Evolutionary conservation across 768 basidiomycete species (phyloP).

Genomic region (Phaeolepiota aurea): DNA sequence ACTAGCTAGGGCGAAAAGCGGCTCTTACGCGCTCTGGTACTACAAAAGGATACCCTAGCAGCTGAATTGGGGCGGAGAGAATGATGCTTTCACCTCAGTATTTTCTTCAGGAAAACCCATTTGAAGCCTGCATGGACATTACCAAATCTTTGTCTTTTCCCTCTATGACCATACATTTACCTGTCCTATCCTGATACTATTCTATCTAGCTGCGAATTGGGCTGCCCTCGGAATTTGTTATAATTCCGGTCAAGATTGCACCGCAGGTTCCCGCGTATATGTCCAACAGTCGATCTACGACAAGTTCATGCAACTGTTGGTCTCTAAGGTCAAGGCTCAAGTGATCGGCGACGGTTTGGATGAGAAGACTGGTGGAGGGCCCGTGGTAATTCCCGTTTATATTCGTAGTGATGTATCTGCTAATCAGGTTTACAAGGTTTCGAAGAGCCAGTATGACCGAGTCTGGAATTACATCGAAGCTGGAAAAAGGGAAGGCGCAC

Average conservation of each 20-base stretch:
- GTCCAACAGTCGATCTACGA: slow-evolving; percentile 87
- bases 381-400: slow-evolving; percentile 52
- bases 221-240: slow-evolving; percentile 79
- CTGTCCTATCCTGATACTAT: too few species aligned
- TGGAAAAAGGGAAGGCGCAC: slow-evolving; percentile 81
- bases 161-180: too few species aligned
- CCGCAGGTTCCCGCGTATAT: slow-evolving; percentile 84
- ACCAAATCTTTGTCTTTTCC: too few species aligned
- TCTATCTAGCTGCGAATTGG: slow-evolving; percentile 82
- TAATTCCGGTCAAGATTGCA: slow-evolving; percentile 91
- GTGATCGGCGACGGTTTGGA: slow-evolving; percentile 80
- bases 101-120: too few species aligned
- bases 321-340: slow-evolving; percentile 58
- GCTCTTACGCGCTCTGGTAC: too few species aligned
- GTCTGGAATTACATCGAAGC: slow-evolving; percentile 84
- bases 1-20: too few species aligned
- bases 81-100: too few species aligned
- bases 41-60: too few species aligned
- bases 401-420: slow-evolving; percentile 1
- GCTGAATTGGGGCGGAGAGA: too few species aligned
- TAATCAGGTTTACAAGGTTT: slow-evolving; percentile 43
- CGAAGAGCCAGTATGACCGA: slow-evolving; percentile 77
- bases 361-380: slow-evolving; percentile 67
- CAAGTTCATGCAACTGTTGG: slow-evolving; percentile 63
- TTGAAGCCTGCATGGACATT: too few species aligned